phyloP scores from a whole-genome alignment of 2,329 filamentous ascomycete species.

The Aspergillus sp. region DNA sequence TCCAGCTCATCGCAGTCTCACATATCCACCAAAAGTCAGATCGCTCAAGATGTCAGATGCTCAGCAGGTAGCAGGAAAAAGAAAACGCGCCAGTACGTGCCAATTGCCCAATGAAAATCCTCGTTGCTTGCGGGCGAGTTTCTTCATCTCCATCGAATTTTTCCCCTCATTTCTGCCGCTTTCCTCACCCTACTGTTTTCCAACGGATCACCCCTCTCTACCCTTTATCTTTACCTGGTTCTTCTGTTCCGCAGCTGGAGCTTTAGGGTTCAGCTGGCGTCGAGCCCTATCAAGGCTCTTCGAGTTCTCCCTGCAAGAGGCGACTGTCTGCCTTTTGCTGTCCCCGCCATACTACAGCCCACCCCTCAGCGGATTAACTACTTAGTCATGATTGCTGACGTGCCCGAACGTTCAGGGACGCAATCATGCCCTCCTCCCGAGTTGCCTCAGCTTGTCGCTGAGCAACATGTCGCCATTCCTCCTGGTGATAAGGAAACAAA shows the following conservation, averaged over 20 bases:
- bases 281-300: not conserved
- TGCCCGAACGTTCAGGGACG: conserved; percentile 64
- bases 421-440: conserved; percentile 92
- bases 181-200: conserved; percentile 1
- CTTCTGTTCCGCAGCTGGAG: not conserved
- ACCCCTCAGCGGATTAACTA: not conserved
- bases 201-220: not conserved
- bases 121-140: not conserved
- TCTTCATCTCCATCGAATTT: conserved; percentile 8
- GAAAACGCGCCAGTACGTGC: conserved; percentile 46
- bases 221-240: not conserved
- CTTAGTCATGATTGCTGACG: conserved; percentile 33
- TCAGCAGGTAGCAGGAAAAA: conserved; percentile 40
- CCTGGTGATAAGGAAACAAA: conserved; percentile 87
- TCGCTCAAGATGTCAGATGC: conserved; percentile 38
- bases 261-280: not conserved
- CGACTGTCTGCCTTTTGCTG: not conserved
- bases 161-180: conserved; percentile 14
- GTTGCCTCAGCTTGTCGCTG: conserved; percentile 88
- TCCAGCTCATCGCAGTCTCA: not conserved
- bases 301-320: not conserved
- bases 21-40: not conserved
- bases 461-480: conserved; percentile 85
- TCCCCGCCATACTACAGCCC: conserved; percentile 2
- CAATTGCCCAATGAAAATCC: conserved; percentile 17